These are phyloP conservation scores for Phytophthora pseudosyringae DNA, from an alignment of 352 stramenopile species.

Conservation along the genomic window DNA sequence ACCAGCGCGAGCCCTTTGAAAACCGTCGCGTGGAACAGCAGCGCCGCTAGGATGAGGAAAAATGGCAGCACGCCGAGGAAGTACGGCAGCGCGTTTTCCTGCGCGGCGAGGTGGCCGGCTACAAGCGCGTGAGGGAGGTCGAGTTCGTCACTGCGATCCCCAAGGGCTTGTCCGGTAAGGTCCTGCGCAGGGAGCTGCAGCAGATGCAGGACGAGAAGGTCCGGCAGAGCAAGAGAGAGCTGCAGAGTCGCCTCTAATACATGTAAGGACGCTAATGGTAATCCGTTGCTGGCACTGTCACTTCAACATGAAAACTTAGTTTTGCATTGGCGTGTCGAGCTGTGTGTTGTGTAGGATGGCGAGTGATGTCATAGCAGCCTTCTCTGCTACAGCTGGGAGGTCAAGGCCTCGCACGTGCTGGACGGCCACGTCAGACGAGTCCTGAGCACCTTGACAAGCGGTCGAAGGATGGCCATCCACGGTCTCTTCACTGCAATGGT, in stretches of 20 bases:
- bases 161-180: slow-evolving; percentile 90
- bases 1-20: slow-evolving; percentile 85
- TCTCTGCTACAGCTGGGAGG: slow-evolving; percentile 30
- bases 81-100: slow-evolving; percentile 40
- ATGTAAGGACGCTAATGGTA: neutral
- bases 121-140: slow-evolving; percentile 91
- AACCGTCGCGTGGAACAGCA: slow-evolving; percentile 83
- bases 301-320: slow-evolving; percentile 13
- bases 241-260: slow-evolving; percentile 19
- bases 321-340: neutral
- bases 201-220: slow-evolving; percentile 46
- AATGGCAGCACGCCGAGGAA: slow-evolving; percentile 86
- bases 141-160: slow-evolving; percentile 89
- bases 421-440: slow-evolving; percentile 32
- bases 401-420: slow-evolving; percentile 20
- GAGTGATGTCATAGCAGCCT: slow-evolving; percentile 17
- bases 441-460: slow-evolving; percentile 21
- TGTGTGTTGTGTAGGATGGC: slow-evolving; percentile 5
- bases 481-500: slow-evolving; percentile 13
- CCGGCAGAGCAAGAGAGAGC: slow-evolving; percentile 20
- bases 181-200: slow-evolving; percentile 85
- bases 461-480: slow-evolving; percentile 24
- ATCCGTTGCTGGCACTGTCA: slow-evolving; percentile 9
- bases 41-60: slow-evolving; percentile 95
- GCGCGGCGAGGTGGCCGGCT: slow-evolving; percentile 62